A percentile compares a stretch with the other conserved stretches of the same genome.
Evolutionary conservation across 768 basidiomycete genomes (phyloP).

Genomic region (Agaricus bisporus): DNA sequence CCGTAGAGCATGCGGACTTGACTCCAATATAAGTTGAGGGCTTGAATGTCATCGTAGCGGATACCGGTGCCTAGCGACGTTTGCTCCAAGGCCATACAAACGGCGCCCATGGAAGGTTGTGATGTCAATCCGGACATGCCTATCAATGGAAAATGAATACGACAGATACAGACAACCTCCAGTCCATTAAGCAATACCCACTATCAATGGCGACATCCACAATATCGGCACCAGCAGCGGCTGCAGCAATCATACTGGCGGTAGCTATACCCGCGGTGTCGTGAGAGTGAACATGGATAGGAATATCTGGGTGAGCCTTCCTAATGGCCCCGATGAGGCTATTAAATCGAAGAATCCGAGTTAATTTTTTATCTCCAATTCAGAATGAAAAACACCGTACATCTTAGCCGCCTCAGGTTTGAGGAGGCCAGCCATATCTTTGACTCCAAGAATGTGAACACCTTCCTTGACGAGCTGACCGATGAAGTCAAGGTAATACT

Average conservation of each 20-base stretch:
- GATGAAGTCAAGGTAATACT: conserved; percentile 96
- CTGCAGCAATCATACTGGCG: conserved; percentile 95
- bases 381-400: conserved; percentile 36
- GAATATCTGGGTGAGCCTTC: conserved; percentile 93
- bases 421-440: conserved; percentile 97
- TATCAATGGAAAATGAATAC: conserved; percentile 25
- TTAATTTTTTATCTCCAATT: not conserved
- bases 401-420: conserved; percentile 92
- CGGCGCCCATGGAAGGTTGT: conserved; percentile 98
- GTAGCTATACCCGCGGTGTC: conserved; percentile 98
- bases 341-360: conserved; percentile 5
- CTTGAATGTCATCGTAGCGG: conserved; percentile 93
- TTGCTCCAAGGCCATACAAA: conserved; percentile 93
- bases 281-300: conserved; percentile 99
- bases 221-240: conserved; percentile 96
- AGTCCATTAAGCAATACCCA: conserved; percentile 31
- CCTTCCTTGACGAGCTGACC: conserved; percentile 91
- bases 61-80: conserved; percentile 92
- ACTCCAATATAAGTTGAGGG: conserved; percentile 96
- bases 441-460: conserved; percentile 94
- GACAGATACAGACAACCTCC: not conserved
- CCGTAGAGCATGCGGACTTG: conserved; percentile 92
- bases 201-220: conserved; percentile 99
- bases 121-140: conserved; percentile 99
- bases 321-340: conserved; percentile 93